Conservation (phyloP, 164 flowering plant genomes). For the Saururus chinensis region DNA sequence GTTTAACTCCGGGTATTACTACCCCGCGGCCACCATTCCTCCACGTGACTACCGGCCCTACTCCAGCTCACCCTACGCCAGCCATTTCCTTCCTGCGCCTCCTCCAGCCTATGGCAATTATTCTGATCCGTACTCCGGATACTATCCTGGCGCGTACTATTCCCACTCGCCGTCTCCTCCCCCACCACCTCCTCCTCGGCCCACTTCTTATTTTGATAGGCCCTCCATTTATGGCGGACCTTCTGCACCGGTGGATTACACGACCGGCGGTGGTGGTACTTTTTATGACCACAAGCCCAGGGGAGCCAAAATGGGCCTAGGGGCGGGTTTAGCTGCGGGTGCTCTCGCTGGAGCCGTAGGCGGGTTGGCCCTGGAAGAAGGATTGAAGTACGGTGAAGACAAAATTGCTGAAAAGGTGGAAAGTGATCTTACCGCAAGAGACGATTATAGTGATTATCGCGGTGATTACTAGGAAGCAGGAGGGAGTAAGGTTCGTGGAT, state of each 20-base stretch:
- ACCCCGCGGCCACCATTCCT: conserved; percentile 31
- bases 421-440: conserved; percentile 17
- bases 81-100: conserved; percentile 15
- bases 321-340: conserved; percentile 57
- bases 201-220: conserved; percentile 29
- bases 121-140: conserved; percentile 29
- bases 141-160: conserved; percentile 31
- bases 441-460: conserved; percentile 2
- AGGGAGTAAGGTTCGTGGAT: background rate
- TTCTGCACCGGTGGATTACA: conserved; percentile 65
- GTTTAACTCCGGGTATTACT: conserved; percentile 30
- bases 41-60: conserved; percentile 21
- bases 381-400: conserved; percentile 59
- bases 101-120: conserved; percentile 18
- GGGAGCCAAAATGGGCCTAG: conserved; percentile 43
- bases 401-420: conserved; percentile 49
- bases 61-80: conserved; percentile 12
- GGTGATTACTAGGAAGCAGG: background rate
- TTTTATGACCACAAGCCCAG: conserved; percentile 29
- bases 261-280: conserved; percentile 8
- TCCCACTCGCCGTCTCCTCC: conserved; percentile 19
- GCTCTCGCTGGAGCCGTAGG: conserved; percentile 58
- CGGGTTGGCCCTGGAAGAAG: conserved; percentile 64
- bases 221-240: conserved; percentile 34
- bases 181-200: conserved; percentile 24